phyloP scores from a whole-genome alignment of 2,329 filamentous ascomycete species.

The Trichophyton rubrum region DNA sequence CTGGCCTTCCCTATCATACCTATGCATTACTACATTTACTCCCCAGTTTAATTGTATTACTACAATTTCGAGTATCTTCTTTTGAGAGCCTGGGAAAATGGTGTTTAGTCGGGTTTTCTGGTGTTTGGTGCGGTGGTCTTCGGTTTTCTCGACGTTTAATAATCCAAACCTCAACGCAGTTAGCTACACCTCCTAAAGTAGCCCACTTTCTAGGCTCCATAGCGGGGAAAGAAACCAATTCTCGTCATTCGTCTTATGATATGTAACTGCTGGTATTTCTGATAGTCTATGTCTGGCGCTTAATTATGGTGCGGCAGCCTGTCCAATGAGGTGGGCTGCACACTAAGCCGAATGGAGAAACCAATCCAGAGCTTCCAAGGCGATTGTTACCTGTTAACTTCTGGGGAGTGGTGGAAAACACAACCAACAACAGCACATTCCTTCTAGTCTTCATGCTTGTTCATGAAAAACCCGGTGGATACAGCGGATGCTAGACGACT shows the following conservation, averaged over 20 bases:
- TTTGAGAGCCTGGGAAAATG: neutral
- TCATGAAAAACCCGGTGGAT: neutral
- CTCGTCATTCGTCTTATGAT: neutral
- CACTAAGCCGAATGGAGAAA: neutral
- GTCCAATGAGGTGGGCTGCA: neutral
- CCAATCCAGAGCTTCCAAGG: neutral
- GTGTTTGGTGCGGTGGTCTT: neutral
- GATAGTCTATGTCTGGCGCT: too few relatives aligned
- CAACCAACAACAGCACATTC: neutral
- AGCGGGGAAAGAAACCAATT: too few relatives aligned
- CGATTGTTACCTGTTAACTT: conserved; percentile 3
- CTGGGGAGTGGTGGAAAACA: neutral
- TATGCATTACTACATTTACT: neutral
- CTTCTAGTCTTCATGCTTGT: neutral
- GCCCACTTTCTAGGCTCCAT: neutral
- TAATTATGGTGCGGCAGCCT: too few relatives aligned
- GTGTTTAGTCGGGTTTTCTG: neutral
- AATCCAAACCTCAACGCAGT: neutral
- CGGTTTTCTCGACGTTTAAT: neutral
- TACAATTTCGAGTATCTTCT: neutral
- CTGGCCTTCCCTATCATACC: neutral
- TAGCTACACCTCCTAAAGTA: neutral
- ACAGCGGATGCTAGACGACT: neutral
- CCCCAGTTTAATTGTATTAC: neutral
- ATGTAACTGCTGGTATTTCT: too few relatives aligned